These are phyloP conservation scores for Lumnitzera racemosa DNA, from an alignment of 345 rosid genomes.

Conservation along the genomic window DNA sequence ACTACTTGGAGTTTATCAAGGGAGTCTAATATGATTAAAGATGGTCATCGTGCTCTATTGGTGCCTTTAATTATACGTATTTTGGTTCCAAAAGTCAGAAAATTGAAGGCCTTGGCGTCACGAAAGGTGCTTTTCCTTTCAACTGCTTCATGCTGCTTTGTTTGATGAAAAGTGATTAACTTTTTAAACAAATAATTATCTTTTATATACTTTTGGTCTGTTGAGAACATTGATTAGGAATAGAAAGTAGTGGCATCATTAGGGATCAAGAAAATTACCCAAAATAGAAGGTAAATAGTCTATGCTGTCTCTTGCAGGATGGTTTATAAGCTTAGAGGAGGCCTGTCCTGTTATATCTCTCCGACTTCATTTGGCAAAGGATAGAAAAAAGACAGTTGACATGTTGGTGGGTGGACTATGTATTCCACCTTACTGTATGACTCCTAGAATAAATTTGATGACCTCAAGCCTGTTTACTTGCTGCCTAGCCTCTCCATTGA, in stretches of 20 bases:
- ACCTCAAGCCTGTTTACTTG: too few relatives aligned
- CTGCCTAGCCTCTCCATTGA: too few relatives aligned
- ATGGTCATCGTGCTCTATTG: conserved; percentile 52
- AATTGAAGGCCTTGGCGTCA: conserved; percentile 66
- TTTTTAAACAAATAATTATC: conserved; percentile 1
- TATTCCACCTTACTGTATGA: too few relatives aligned
- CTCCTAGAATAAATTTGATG: too few relatives aligned
- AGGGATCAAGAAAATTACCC: neutral
- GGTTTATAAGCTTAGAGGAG: too few relatives aligned
- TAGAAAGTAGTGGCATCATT: neutral
- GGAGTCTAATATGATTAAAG: conserved; percentile 49
- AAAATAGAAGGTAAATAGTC: too few relatives aligned
- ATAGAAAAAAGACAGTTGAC: too few relatives aligned
- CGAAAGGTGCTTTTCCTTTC: conserved; percentile 53
- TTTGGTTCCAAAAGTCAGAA: conserved; percentile 83
- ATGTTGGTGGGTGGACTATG: too few relatives aligned
- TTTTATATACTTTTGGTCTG: conserved; percentile 2
- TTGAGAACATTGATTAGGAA: neutral
- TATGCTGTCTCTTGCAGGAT: too few relatives aligned
- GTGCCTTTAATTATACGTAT: conserved; percentile 57
- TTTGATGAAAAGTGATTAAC: neutral
- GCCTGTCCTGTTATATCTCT: too few relatives aligned
- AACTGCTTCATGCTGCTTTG: conserved; percentile 7
- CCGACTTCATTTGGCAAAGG: too few relatives aligned
- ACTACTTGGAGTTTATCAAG: conserved; percentile 78